A percentile compares a stretch with the other conserved stretches of the same genome.
Evolutionary conservation across 2,329 filamentous ascomycete species (phyloP).

Genomic region (Periconia sp.): DNA sequence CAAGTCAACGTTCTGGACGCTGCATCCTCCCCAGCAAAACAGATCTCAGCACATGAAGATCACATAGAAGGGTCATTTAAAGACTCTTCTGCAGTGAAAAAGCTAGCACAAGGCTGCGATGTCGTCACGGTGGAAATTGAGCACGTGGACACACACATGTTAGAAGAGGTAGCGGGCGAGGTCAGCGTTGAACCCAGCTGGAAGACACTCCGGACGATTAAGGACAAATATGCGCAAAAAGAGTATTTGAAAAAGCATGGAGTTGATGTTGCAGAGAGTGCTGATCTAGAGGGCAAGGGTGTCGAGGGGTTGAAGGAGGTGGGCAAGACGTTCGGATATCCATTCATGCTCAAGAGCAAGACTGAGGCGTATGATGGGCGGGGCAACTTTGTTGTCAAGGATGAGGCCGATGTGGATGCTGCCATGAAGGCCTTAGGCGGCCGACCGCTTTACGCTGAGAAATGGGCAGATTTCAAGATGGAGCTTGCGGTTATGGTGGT

Average conservation of each 20-base stretch:
- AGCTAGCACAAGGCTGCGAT: constrained; percentile 78
- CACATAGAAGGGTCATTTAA: constrained; percentile 91
- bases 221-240: constrained; percentile 94
- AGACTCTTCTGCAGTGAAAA: constrained; percentile 76
- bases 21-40: constrained; percentile 79
- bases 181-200: constrained; percentile 78
- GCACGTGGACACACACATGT: constrained; percentile 87
- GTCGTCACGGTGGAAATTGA: constrained; percentile 94
- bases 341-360: constrained; percentile 90
- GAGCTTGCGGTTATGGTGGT: constrained; percentile 96
- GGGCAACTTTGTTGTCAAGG: constrained; percentile 71
- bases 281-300: constrained; percentile 67
- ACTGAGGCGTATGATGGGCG: constrained; percentile 94
- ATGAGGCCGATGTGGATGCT: constrained; percentile 64
- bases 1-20: constrained; percentile 80
- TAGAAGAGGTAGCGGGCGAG: constrained; percentile 77
- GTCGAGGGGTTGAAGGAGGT: constrained; percentile 68
- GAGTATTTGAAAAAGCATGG: constrained; percentile 72
- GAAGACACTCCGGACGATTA: constrained; percentile 85
- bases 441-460: constrained; percentile 83
- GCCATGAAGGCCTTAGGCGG: constrained; percentile 71
- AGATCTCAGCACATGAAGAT: constrained; percentile 75
- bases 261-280: constrained; percentile 75
- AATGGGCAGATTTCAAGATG: constrained; percentile 82
- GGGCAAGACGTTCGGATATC: constrained; percentile 72